Evolutionary conservation across 495 filamentous ascomycete genomes (phyloP).

Genomic region (Sphaerosporella brunnea): DNA sequence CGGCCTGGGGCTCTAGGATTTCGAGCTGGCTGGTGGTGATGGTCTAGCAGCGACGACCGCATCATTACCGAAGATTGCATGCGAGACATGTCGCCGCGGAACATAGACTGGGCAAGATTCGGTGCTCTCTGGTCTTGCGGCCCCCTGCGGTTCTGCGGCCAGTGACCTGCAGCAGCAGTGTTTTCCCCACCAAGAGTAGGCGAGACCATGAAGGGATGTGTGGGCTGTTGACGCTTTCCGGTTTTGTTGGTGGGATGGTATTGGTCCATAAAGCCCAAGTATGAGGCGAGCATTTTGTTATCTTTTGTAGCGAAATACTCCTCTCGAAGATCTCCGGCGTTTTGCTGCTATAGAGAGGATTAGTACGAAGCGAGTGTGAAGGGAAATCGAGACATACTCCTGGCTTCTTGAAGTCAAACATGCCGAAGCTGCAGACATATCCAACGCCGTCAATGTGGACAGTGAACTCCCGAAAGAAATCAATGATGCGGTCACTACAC

Average conservation of each 20-base stretch:
- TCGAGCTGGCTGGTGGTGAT: constrained; percentile 57
- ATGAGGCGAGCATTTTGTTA: constrained; percentile 90
- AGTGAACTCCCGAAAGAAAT: constrained; percentile 96
- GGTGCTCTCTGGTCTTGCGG: constrained; percentile 6
- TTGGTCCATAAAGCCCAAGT: constrained; percentile 80
- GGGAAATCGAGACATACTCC: constrained; percentile 5
- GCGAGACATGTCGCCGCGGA: neutral
- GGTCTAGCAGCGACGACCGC: constrained; percentile 31
- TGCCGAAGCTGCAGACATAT: constrained; percentile 88
- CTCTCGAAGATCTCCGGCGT: constrained; percentile 48
- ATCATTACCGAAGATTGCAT: constrained; percentile 8
- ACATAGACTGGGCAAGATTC: constrained; percentile 3
- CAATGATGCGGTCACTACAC: constrained; percentile 80
- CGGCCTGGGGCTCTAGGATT: constrained; percentile 23
- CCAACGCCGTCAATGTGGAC: constrained; percentile 92
- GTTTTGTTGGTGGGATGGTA: constrained; percentile 32
- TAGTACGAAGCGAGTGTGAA: constrained; percentile 2
- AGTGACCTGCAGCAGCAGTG: constrained; percentile 13
- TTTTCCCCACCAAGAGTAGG: constrained; percentile 12
- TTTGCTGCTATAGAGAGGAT: constrained; percentile 10
- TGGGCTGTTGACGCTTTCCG: constrained; percentile 37
- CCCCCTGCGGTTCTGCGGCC: constrained; percentile 2
- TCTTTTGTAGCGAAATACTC: constrained; percentile 92
- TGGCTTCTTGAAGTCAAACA: constrained; percentile 91
- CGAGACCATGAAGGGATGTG: constrained; percentile 21